These are phyloP conservation scores for Prunus persica DNA, from an alignment of 306 rosid species.

Conservation along the genomic window Prunus_persica_NCBIv2 NC_034011.1:20949001-20949500, in stretches of 20 bases:
- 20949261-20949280: background rate
- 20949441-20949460: slow-evolving; percentile 61
- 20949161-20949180: slow-evolving; percentile 96
- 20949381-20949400: slow-evolving; percentile 53
- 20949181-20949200: slow-evolving; percentile 87
- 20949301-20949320: background rate
- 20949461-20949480: slow-evolving; percentile 50
- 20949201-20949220: background rate
- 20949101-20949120: slow-evolving; percentile 31
- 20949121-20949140: slow-evolving; percentile 46
- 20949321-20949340: background rate
- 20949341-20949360: slow-evolving; percentile 9
- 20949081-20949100: slow-evolving; percentile 70
- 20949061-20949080: slow-evolving; percentile 26
- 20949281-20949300: background rate
- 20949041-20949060: slow-evolving; percentile 54
- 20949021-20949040: slow-evolving; percentile 71
- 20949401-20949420: slow-evolving; percentile 72
- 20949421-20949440: slow-evolving; percentile 81
- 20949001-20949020: background rate
- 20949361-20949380: slow-evolving; percentile 62
- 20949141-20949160: slow-evolving; percentile 93
- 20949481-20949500: slow-evolving; percentile 39
- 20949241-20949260: background rate
- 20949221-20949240: slow-evolving; percentile 1